phyloP scores from a whole-genome alignment of 2,329 filamentous ascomycete genomes.

The Cladophialophora exuberans region DNA sequence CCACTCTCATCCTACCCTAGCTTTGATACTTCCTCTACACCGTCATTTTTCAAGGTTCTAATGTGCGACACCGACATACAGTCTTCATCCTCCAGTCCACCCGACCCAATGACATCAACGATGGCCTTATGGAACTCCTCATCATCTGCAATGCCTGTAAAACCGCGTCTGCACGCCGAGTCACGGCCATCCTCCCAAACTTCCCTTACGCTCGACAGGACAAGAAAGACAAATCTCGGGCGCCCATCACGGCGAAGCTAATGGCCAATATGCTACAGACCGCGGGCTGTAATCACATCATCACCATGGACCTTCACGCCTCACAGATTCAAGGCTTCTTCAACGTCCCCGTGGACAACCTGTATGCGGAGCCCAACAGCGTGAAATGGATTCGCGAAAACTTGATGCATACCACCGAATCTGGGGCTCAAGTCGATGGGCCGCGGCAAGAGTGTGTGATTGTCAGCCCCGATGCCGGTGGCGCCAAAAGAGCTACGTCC shows the following conservation, averaged over 20 bases:
- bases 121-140: constrained; percentile 95
- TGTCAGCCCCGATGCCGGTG: constrained; percentile 91
- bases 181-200: constrained; percentile 93
- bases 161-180: constrained; percentile 80
- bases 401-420: constrained; percentile 68
- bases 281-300: constrained; percentile 88
- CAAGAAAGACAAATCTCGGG: constrained; percentile 94
- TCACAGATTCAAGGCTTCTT: constrained; percentile 97
- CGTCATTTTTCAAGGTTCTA: background rate
- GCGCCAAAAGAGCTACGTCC: constrained; percentile 88
- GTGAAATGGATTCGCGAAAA: constrained; percentile 91
- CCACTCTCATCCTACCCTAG: constrained; percentile 15
- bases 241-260: constrained; percentile 93
- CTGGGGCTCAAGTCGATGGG: constrained; percentile 28
- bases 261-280: constrained; percentile 98
- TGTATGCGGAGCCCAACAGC: constrained; percentile 92
- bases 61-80: too few relatives aligned
- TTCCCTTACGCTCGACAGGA: constrained; percentile 97
- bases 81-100: constrained; percentile 92
- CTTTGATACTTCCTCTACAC: constrained; percentile 1
- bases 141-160: constrained; percentile 98
- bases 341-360: constrained; percentile 77
- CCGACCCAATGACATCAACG: constrained; percentile 93
- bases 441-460: constrained; percentile 67
- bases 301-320: constrained; percentile 95